A percentile compares a stretch with the other conserved stretches of the same genome.
phyloP scores from a whole-genome alignment of 1,284 basidiomycete genomes.

The Tausonia pullulans region DNA sequence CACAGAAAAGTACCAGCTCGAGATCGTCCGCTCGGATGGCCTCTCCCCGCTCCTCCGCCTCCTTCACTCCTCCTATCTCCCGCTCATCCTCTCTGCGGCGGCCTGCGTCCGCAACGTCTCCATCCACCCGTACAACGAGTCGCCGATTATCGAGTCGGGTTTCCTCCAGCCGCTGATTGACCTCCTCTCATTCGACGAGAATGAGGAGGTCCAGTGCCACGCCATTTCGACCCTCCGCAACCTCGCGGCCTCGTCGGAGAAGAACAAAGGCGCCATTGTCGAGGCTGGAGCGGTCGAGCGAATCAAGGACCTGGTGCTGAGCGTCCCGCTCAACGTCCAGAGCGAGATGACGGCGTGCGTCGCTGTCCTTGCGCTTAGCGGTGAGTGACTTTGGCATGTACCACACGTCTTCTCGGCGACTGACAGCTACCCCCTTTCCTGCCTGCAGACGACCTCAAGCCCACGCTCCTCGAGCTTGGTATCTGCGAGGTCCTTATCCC shows the following conservation, averaged over 20 bases:
- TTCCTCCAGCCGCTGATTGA: constrained; percentile 95
- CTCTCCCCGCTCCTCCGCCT: constrained; percentile 85
- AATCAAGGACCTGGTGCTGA: constrained; percentile 92
- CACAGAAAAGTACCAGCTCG: constrained; percentile 94
- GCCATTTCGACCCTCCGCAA: constrained; percentile 98
- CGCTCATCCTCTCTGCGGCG: constrained; percentile 96
- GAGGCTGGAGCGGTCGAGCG: constrained; percentile 96
- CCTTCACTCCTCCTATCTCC: constrained; percentile 91
- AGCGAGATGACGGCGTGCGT: constrained; percentile 99
- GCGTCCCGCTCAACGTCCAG: constrained; percentile 92
- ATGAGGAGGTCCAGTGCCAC: constrained; percentile 99
- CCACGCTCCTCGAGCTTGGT: constrained; percentile 92
- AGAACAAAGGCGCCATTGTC: constrained; percentile 97
- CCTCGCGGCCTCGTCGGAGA: constrained; percentile 91
- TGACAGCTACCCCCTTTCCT: not conserved
- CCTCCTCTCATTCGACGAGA: constrained; percentile 91
- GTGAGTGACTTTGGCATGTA: constrained; percentile 37
- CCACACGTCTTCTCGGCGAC: not conserved
- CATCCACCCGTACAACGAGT: constrained; percentile 96
- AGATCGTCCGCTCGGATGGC: constrained; percentile 95
- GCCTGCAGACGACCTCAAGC: constrained; percentile 75
- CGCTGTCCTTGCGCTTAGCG: constrained; percentile 83
- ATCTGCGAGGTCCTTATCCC: constrained; percentile 97
- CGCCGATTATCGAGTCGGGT: constrained; percentile 96
- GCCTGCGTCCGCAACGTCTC: constrained; percentile 99